Evolutionary conservation across 345 rosid genomes (phyloP).

Genomic region (Acer campestre): DNA sequence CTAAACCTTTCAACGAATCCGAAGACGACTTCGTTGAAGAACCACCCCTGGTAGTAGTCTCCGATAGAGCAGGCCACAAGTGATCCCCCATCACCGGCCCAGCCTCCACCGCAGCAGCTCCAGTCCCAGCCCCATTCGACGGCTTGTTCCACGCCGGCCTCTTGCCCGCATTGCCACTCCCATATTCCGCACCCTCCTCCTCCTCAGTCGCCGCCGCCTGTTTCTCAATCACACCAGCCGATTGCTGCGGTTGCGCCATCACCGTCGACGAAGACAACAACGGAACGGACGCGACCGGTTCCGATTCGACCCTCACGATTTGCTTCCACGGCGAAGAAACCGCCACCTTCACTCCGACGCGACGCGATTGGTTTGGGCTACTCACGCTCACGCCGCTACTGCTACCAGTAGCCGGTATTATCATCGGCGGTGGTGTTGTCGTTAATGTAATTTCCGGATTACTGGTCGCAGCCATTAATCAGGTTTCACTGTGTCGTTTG

Average conservation of each 20-base stretch:
- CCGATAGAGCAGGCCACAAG: slow-evolving; percentile 70
- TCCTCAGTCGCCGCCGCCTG: slow-evolving; percentile 30
- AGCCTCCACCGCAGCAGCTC: slow-evolving; percentile 29
- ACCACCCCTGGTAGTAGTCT: slow-evolving; percentile 56
- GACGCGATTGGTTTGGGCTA: slow-evolving; percentile 23
- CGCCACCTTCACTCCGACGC: background rate
- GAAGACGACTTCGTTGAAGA: slow-evolving; percentile 36
- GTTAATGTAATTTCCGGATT: background rate
- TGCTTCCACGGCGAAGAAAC: slow-evolving; percentile 49
- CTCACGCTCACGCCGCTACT: background rate
- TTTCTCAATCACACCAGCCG: slow-evolving; percentile 22
- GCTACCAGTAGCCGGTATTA: background rate
- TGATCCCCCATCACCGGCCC: slow-evolving; percentile 63
- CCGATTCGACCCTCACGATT: slow-evolving; percentile 48
- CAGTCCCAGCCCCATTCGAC: slow-evolving; percentile 37
- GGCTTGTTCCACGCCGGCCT: slow-evolving; percentile 76
- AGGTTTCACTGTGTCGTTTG: background rate
- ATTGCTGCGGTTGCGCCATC: background rate
- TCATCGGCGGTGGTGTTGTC: background rate
- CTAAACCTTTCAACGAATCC: slow-evolving; percentile 43
- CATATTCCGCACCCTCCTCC: slow-evolving; percentile 41
- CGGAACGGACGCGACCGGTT: slow-evolving; percentile 24
- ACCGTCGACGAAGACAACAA: slow-evolving; percentile 21
- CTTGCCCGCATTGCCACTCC: slow-evolving; percentile 58
- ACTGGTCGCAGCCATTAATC: slow-evolving; percentile 8